These are phyloP conservation scores for Pseudogymnoascus sp. DNA, from an alignment of 2,329 filamentous ascomycete species.

Conservation along the genomic window DNA sequence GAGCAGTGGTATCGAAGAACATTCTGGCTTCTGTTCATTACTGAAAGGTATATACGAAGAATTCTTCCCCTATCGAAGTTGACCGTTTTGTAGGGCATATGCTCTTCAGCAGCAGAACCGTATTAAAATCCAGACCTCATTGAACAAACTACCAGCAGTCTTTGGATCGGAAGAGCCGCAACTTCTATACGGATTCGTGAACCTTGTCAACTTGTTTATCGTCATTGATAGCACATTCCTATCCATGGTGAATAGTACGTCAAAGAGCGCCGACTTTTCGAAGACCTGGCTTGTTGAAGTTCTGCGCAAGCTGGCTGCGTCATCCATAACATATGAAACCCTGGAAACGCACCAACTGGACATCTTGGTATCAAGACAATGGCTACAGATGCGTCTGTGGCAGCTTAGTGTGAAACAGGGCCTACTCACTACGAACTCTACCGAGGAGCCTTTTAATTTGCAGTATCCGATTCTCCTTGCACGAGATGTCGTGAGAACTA, in stretches of 20 bases:
- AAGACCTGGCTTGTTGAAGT: conserved; percentile 6
- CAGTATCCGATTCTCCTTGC: not conserved
- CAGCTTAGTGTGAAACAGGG: conserved; percentile 3
- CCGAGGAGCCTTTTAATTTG: not conserved
- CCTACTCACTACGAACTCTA: not conserved
- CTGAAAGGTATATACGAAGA: conserved; percentile 17
- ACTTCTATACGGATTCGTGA: not conserved
- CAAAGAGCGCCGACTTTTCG: not conserved
- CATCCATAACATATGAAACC: not conserved
- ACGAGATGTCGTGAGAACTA: conserved; percentile 2
- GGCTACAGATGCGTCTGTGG: conserved; percentile 2
- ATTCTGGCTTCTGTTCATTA: conserved; percentile 27
- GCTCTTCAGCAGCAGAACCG: conserved; percentile 5
- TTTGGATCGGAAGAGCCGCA: not conserved
- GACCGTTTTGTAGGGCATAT: not conserved
- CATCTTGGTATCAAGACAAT: conserved; percentile 4
- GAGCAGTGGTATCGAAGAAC: conserved; percentile 22
- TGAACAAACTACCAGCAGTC: not conserved
- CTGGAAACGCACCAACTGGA: conserved; percentile 1
- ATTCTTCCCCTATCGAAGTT: not conserved
- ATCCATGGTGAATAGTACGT: conserved; percentile 4
- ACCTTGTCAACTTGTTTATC: conserved; percentile 1
- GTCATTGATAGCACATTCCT: conserved; percentile 1
- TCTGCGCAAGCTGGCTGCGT: not conserved
- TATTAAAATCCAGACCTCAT: not conserved